A percentile compares a stretch with the other conserved stretches of the same genome.
These are phyloP conservation scores for Rubia peregrina DNA, from an alignment of 305 asterid genomes.

Conservation along the genomic window DNA sequence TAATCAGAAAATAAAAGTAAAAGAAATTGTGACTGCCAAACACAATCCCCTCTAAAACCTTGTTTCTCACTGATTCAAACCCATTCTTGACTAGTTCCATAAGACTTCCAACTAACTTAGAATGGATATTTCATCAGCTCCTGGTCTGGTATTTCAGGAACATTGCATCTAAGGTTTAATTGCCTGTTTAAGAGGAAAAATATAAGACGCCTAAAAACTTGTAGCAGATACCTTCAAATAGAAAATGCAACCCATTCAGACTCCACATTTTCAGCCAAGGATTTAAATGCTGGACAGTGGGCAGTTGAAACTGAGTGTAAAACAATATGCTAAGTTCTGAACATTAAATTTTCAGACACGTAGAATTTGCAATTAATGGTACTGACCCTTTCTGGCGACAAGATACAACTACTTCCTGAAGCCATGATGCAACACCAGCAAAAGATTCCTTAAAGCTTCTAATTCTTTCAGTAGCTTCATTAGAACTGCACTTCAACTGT, in stretches of 20 bases:
- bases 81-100: no score
- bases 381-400: constrained; percentile 88
- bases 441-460: constrained; percentile 69
- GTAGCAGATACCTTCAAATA: not conserved
- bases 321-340: not conserved
- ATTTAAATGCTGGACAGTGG: not conserved
- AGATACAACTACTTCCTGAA: constrained; percentile 72
- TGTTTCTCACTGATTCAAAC: no score
- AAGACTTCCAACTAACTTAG: no score
- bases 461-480: constrained; percentile 81
- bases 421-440: constrained; percentile 93
- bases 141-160: no score
- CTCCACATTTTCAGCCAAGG: not conserved
- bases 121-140: no score
- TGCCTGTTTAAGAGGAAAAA: no score
- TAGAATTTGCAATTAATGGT: constrained; percentile 10
- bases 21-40: not conserved
- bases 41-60: not conserved
- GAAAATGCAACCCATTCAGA: not conserved
- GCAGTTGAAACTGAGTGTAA: not conserved
- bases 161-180: no score
- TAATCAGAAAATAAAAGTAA: not conserved
- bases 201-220: not conserved
- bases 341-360: not conserved
- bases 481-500: constrained; percentile 71